phyloP scores from a whole-genome alignment of 331 rosid species.

The Dryas integrifolia region DNA sequence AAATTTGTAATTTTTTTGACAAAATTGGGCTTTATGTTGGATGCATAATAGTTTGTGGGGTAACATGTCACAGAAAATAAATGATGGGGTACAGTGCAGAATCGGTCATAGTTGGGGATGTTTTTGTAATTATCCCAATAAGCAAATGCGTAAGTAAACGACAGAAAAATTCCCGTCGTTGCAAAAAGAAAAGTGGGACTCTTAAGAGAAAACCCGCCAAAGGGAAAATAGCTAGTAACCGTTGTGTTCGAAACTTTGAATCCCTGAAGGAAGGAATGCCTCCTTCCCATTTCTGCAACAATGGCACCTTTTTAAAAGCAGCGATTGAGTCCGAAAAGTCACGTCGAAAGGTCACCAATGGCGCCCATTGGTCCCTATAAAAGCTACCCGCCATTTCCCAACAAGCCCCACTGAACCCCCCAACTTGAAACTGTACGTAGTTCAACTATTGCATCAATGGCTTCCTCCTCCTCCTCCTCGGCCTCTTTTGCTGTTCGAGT shows the following conservation, averaged over 20 bases:
- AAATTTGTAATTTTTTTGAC: too few species aligned
- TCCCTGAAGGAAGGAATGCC: too few species aligned
- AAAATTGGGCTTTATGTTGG: too few species aligned
- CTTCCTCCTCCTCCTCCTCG: neutral
- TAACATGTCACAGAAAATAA: too few species aligned
- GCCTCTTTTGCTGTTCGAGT: neutral
- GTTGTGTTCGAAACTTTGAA: neutral
- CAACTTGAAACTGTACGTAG: neutral
- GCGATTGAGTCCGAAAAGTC: neutral
- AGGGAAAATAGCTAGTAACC: neutral
- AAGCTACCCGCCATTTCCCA: neutral
- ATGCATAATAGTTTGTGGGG: too few species aligned
- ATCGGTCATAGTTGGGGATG: too few species aligned
- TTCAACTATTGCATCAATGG: slow-evolving; percentile 16
- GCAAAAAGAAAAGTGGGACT: too few species aligned
- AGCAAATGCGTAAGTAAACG: too few species aligned
- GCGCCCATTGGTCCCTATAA: slow-evolving; percentile 11
- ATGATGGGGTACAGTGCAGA: too few species aligned
- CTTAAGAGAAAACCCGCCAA: neutral
- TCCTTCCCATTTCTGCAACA: slow-evolving; percentile 10
- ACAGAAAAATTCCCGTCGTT: too few species aligned
- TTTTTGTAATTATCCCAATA: too few species aligned
- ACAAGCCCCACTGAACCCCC: neutral
- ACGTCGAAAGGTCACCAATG: slow-evolving; percentile 3
- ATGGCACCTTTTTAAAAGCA: too few species aligned